Base-by-base conservation (phyloP, 257 asterid species). In the Pogostemon cablin region DNA sequence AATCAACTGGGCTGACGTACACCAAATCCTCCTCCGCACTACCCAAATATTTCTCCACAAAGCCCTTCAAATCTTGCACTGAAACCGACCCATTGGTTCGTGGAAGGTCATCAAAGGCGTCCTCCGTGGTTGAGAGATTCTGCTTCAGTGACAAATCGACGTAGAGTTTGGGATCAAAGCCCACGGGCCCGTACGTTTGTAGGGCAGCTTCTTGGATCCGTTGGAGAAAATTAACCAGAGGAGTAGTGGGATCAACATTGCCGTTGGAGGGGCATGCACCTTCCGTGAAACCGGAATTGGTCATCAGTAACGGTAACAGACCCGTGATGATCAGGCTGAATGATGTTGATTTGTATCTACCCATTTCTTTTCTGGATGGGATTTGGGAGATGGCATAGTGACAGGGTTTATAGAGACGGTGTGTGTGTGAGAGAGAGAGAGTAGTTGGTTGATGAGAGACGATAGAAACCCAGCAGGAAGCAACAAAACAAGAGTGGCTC, bases 101-200 rank as follows among this genome's bases (percentile, higher is more conserved):
- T 1, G 78, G 55, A 17, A 93, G 84, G 38, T 60, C 58, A 2
- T 77, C 68, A 49, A 91, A 89, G 11, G 83, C 90, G 44, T 72
- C 76, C 49, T 49, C 38, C 0, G 91, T 81, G 39, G 42, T 7
- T 0, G 79, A 58, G 56, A 91, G 95, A 55, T 69, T 53, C 2
- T 61, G 77, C 71, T 85, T 88, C 48, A 91, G 75, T 0, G 95
- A 84, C 84, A 93, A 75, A 69, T 93, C 99, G 0, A 91, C 90
- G 64, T 87, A 93, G 2, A 79, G 77, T 48, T 93, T 93, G 0
- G 99, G 95, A 66, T 93, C 99, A 60, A 87, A 89, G 3, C 67
- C 80, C 17, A 82, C 69, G 62, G 6, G 79, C 0, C 99, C 99
- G 39, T 77, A 84, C 0, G 90, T 66, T 1, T 55, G 47, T 3